Evolutionary conservation across 2,329 filamentous ascomycete genomes (phyloP).

Genomic region (Penicillium sp.): DNA sequence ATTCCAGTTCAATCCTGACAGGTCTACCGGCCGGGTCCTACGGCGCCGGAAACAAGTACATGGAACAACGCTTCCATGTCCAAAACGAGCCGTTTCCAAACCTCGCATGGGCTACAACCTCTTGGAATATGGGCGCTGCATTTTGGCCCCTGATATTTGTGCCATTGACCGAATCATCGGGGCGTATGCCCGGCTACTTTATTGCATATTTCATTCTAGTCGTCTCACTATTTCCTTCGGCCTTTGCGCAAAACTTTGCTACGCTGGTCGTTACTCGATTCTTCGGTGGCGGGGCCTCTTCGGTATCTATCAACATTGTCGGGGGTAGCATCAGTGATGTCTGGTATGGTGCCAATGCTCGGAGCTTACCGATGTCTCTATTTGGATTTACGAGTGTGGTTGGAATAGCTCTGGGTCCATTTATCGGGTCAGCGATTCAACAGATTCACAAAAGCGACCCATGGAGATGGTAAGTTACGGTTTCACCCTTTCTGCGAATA

Average conservation of each 20-base stretch:
- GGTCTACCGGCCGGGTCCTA: constrained; percentile 44
- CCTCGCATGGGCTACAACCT: constrained; percentile 33
- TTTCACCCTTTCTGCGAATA: no score
- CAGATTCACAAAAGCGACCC: constrained; percentile 31
- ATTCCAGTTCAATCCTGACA: constrained; percentile 38
- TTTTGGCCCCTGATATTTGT: constrained; percentile 40
- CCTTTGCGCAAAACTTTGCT: constrained; percentile 46
- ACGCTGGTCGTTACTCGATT: constrained; percentile 46
- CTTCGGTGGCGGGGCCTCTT: constrained; percentile 45
- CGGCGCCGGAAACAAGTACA: constrained; percentile 33
- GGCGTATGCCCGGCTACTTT: constrained; percentile 46
- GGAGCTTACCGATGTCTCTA: constrained; percentile 44
- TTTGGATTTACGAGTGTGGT: constrained; percentile 46
- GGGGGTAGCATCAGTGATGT: constrained; percentile 37
- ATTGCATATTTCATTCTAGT: constrained; percentile 43
- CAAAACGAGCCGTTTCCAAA: constrained; percentile 36
- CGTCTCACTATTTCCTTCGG: constrained; percentile 43
- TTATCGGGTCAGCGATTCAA: constrained; percentile 42
- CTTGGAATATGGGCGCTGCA: constrained; percentile 40
- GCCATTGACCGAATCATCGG: constrained; percentile 42
- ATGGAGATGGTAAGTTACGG: constrained; percentile 42
- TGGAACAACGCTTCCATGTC: constrained; percentile 32
- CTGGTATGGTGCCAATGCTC: constrained; percentile 37
- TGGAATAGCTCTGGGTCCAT: constrained; percentile 46
- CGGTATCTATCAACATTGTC: constrained; percentile 43